Base-by-base conservation (phyloP, 441 rosid genomes). In the Erodium moschatum region DNA sequence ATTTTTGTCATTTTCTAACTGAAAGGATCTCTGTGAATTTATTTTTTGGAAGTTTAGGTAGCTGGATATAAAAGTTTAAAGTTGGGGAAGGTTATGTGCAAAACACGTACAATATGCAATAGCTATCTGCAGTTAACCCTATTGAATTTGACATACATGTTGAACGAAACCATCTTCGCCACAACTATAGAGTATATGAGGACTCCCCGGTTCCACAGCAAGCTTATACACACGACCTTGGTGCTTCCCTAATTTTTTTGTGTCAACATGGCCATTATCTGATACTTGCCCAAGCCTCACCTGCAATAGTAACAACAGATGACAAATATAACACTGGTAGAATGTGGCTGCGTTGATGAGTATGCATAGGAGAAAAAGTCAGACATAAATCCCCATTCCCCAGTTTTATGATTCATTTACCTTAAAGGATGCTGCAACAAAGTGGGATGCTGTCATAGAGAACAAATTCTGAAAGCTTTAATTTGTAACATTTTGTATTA, bases 101-200 rank as follows among this genome's bases (percentile, higher is more conserved):
- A 24, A 24, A 24, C 1, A 24, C 27, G 27, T 24, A n/a, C n/a
- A n/a, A n/a, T n/a, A n/a, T n/a, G n/a, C n/a, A n/a, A n/a, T n/a
- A n/a, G n/a, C n/a, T n/a, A 24, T 24, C 27, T 24, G 27, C 27
- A 24, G 27, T 24, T 24, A 24, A 24, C 27, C 27, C 27, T 24
- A 24, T 38, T 33, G 44, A 79, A 72, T 60, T 64, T 69, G 79
- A 81, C 87, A 42, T 76, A 89, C 96, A 76, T 78, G 90, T 82
- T 83, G 92, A 72, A 85, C 87, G 69, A 83, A 74, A 75, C 96
- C 96, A 82, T 89, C 89, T 81, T 81, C 92, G 4, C 87, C 90
- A 15, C 90, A 85, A 79, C 90, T 89, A 64, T 87, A 89, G 65
- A 89, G 68, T 31, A 79, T 69, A 68, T 85, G 78, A 4, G 96